phyloP scores from a whole-genome alignment of 2,329 filamentous ascomycete genomes.

The Cladophialophora yegresii region DNA sequence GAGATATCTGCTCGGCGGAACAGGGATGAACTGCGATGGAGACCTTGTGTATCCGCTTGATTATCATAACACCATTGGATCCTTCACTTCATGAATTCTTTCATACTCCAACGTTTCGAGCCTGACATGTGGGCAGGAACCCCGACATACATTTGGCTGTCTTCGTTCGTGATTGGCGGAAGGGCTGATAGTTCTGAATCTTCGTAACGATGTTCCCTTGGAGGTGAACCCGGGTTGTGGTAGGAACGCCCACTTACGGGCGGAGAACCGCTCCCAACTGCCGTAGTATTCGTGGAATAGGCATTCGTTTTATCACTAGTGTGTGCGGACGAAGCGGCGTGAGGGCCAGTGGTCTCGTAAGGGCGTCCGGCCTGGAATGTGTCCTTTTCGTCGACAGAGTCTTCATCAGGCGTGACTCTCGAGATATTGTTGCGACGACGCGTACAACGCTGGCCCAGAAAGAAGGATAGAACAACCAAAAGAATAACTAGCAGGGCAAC shows the following conservation, averaged over 20 bases:
- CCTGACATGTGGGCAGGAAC: constrained; percentile 32
- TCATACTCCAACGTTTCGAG: constrained; percentile 33
- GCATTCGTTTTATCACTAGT: constrained; percentile 8
- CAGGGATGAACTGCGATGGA: background rate
- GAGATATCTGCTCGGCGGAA: background rate
- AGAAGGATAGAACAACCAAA: constrained; percentile 20
- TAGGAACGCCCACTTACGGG: constrained; percentile 18
- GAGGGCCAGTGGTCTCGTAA: constrained; percentile 22
- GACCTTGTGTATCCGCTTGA: background rate
- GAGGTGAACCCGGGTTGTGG: constrained; percentile 6
- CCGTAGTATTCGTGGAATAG: constrained; percentile 22
- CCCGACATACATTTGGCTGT: constrained; percentile 30
- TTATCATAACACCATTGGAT: background rate
- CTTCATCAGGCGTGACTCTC: background rate
- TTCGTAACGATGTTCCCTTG: constrained; percentile 4
- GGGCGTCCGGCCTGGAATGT: constrained; percentile 27
- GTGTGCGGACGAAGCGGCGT: background rate
- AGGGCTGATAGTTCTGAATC: constrained; percentile 23
- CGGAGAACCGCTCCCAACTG: constrained; percentile 15
- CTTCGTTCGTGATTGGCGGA: constrained; percentile 21
- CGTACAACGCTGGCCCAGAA: constrained; percentile 25
- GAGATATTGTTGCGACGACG: constrained; percentile 15
- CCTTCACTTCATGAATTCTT: constrained; percentile 29
- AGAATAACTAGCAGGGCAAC: constrained; percentile 24
- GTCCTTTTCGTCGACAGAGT: constrained; percentile 23